phyloP scores from a whole-genome alignment of 169 alveolate genomes.

The Amoebophrya sp. region DNA sequence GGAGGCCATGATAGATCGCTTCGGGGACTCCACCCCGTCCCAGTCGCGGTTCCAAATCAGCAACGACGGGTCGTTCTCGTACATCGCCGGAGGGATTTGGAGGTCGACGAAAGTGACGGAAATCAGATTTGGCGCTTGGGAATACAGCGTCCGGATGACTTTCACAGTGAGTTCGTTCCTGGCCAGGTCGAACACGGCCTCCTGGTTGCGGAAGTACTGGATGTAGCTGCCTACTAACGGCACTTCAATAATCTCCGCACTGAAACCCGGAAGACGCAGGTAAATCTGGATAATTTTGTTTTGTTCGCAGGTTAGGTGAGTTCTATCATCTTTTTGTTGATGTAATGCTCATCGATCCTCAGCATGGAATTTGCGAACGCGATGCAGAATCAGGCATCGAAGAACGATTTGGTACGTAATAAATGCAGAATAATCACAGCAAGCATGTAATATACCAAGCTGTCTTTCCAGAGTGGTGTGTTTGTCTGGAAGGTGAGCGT shows the following conservation, averaged over 20 bases:
- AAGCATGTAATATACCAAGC: not conserved
- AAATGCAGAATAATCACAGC: too few relatives aligned
- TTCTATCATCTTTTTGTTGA: too few relatives aligned
- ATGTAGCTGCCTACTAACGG: not conserved
- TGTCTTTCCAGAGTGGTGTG: slow-evolving; percentile 7
- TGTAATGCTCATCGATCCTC: too few relatives aligned
- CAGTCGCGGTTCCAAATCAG: slow-evolving; percentile 34
- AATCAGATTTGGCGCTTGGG: not conserved
- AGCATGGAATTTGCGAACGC: too few relatives aligned
- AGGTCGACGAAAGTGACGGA: not conserved
- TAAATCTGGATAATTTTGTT: not conserved
- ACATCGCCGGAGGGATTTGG: slow-evolving; percentile 1
- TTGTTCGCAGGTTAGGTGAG: too few relatives aligned
- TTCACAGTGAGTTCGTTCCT: not conserved
- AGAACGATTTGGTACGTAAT: too few relatives aligned
- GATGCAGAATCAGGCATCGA: too few relatives aligned
- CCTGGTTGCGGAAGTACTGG: not conserved
- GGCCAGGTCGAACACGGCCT: not conserved
- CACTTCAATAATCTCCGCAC: not conserved
- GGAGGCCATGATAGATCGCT: not conserved
- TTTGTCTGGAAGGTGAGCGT: slow-evolving; percentile 18
- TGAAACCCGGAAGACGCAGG: not conserved
- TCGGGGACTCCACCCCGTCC: slow-evolving; percentile 26
- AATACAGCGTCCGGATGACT: not conserved
- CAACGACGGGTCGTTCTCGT: slow-evolving; percentile 33